Conservation (phyloP, 164 flowering plant genomes). For the Chimonanthus salicifolius region DNA sequence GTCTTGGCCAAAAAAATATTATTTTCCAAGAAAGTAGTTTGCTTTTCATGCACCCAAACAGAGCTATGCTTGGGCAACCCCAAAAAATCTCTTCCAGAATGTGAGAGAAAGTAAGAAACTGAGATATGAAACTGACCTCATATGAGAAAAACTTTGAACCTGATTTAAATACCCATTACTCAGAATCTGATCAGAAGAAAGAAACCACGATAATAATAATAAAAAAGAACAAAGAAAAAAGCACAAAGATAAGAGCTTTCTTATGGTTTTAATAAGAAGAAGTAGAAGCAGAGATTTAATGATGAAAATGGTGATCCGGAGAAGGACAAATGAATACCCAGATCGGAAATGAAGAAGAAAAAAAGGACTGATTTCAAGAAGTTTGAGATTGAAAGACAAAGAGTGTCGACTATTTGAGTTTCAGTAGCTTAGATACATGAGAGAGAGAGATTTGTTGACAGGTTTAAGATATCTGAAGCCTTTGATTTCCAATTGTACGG, state of each 20-base stretch:
- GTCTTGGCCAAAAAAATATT: neutral
- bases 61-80: neutral
- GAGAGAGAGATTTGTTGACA: conserved; percentile 1
- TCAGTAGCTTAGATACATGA: conserved; percentile 5
- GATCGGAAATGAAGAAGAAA: conserved; percentile 9
- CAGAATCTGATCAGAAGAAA: conserved; percentile 16
- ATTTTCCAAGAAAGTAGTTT: too few species aligned
- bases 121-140: conserved; percentile 32
- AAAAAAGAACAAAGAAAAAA: neutral
- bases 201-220: neutral
- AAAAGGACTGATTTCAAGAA: neutral
- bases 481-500: neutral
- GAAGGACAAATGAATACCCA: conserved; percentile 12
- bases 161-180: conserved; percentile 20
- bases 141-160: conserved; percentile 14
- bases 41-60: too few species aligned
- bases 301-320: conserved; percentile 15
- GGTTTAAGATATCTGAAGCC: neutral
- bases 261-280: conserved; percentile 3
- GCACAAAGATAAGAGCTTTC: conserved; percentile 4
- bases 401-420: conserved; percentile 7
- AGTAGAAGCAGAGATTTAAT: conserved; percentile 4
- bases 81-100: neutral
- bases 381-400: conserved; percentile 9
- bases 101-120: neutral